A percentile compares a stretch with the other conserved stretches of the same genome.
phyloP scores from a whole-genome alignment of 139 green algal genomes.

The Pleodorina starrii region DNA sequence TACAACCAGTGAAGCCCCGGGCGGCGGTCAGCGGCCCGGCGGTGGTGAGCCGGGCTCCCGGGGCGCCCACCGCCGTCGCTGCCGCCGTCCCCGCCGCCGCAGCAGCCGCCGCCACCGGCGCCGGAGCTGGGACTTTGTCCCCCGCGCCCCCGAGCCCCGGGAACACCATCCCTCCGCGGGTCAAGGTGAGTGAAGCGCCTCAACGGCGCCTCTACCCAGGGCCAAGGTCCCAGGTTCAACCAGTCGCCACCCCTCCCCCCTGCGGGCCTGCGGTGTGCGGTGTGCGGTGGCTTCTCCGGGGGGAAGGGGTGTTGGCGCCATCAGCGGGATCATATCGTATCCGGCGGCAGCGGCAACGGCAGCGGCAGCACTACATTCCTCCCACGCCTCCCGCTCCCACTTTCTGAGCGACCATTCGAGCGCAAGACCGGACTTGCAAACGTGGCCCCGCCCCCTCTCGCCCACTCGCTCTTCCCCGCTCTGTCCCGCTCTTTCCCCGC shows the following conservation, averaged over 20 bases:
- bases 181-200: slow-evolving; percentile 5
- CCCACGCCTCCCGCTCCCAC: too few relatives aligned
- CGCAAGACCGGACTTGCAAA: too few relatives aligned
- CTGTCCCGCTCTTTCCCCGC: neutral
- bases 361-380: too few relatives aligned
- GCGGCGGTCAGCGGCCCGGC: neutral
- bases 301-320: too few relatives aligned
- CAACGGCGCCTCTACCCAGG: neutral
- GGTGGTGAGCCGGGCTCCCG: neutral
- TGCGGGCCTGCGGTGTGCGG: too few relatives aligned
- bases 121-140: neutral
- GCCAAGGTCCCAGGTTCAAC: too few relatives aligned
- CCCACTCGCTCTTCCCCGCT: neutral
- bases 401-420: too few relatives aligned
- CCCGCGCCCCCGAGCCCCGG: neutral
- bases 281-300: too few relatives aligned
- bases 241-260: too few relatives aligned
- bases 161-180: neutral
- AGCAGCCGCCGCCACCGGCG: neutral
- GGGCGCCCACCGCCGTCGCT: neutral
- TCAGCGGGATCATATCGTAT: too few relatives aligned
- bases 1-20: neutral
- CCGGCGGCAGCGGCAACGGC: too few relatives aligned
- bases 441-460: neutral
- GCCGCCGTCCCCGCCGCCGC: neutral